A percentile compares a stretch with the other conserved stretches of the same genome.
Conservation (phyloP, 2,329 filamentous ascomycete species). For the Alternaria burnsii region DNA sequence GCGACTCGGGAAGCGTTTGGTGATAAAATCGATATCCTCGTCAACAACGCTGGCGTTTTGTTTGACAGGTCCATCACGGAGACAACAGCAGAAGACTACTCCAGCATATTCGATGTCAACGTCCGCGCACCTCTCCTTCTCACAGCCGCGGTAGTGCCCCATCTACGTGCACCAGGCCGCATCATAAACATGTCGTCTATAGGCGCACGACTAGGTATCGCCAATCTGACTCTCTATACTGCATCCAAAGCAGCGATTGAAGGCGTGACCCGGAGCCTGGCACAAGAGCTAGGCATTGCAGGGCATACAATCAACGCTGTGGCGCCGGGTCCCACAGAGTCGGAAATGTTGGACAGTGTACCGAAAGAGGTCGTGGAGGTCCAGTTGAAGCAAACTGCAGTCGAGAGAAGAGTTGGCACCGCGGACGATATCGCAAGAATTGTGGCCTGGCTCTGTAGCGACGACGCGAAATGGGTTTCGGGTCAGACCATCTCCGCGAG, state of each 20-base stretch:
- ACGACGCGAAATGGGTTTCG: slow-evolving; percentile 53
- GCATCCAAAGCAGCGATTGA: slow-evolving; percentile 69
- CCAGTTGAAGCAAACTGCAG: slow-evolving; percentile 61
- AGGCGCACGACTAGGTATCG: slow-evolving; percentile 59
- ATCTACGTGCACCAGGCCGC: slow-evolving; percentile 58
- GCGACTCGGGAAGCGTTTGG: slow-evolving; percentile 51
- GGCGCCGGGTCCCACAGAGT: slow-evolving; percentile 66
- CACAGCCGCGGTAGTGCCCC: slow-evolving; percentile 62
- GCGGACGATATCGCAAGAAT: slow-evolving; percentile 64
- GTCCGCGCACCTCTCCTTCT: slow-evolving; percentile 64
- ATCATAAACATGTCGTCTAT: slow-evolving; percentile 70
- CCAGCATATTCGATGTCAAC: slow-evolving; percentile 65
- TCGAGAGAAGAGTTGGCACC: slow-evolving; percentile 61
- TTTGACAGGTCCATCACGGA: slow-evolving; percentile 38
- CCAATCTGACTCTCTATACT: slow-evolving; percentile 60
- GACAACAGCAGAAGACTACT: slow-evolving; percentile 60
- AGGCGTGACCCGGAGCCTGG: slow-evolving; percentile 66
- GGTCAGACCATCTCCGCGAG: slow-evolving; percentile 66
- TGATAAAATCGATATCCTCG: slow-evolving; percentile 53
- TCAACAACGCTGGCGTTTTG: slow-evolving; percentile 54
- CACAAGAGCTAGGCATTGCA: slow-evolving; percentile 63
- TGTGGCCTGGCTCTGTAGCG: slow-evolving; percentile 64
- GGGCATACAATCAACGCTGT: slow-evolving; percentile 70
- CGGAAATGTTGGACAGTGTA: slow-evolving; percentile 65
- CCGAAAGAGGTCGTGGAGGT: slow-evolving; percentile 59